A percentile compares a stretch with the other conserved stretches of the same genome.
These are phyloP conservation scores for Elsinoe batatas DNA, from an alignment of 2,329 filamentous ascomycete species.

Conservation along the genomic window DNA sequence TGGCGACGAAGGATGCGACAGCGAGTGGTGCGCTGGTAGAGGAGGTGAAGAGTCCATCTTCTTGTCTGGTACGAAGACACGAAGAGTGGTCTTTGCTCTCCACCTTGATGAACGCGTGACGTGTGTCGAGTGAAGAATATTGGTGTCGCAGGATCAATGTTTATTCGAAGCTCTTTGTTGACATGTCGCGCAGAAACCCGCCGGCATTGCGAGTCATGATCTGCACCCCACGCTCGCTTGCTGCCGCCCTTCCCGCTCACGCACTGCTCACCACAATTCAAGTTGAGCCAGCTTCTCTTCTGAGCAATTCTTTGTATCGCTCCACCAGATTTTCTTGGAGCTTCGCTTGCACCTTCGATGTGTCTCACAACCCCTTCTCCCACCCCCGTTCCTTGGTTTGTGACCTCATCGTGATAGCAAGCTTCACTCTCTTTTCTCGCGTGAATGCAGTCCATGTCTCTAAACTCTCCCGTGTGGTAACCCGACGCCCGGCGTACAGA, in stretches of 20 bases:
- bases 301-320: neutral
- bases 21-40: conserved; percentile 1
- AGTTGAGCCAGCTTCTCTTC: neutral
- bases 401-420: conserved; percentile 7
- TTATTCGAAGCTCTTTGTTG: neutral
- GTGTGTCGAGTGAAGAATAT: neutral
- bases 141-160: neutral
- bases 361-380: no score
- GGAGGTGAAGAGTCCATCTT: neutral
- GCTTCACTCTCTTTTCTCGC: neutral
- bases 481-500: neutral
- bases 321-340: no score
- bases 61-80: neutral
- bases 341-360: no score
- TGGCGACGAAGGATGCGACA: neutral
- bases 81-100: neutral
- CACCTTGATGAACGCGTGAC: neutral
- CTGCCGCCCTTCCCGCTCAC: neutral
- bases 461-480: neutral
- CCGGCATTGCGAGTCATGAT: neutral
- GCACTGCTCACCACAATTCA: neutral
- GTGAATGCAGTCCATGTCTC: neutral
- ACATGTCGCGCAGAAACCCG: neutral
- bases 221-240: neutral
- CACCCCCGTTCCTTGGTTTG: neutral